Percentiles rank a stretch among this genome's conserved stretches.
Evolutionary conservation across 2,329 filamentous ascomycete species (phyloP).

Genomic region (Fusarium austroafricanum): DNA sequence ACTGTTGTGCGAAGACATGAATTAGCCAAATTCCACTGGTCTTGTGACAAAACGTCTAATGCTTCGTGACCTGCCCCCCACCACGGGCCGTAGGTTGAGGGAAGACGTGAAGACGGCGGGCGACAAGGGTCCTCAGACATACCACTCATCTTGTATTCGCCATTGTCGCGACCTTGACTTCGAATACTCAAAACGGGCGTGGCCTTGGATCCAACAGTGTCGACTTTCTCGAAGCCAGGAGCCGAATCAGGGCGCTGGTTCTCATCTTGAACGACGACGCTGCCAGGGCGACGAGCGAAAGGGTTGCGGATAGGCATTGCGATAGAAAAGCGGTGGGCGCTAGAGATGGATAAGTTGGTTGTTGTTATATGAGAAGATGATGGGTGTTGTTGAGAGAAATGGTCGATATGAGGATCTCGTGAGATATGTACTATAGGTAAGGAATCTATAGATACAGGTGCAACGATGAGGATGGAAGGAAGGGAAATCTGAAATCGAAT

Average conservation of each 20-base stretch:
- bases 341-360: conserved; percentile 13
- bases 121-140: conserved; percentile 50
- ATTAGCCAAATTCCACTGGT: conserved; percentile 43
- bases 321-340: conserved; percentile 21
- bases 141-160: conserved; percentile 86
- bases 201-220: conserved; percentile 71
- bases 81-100: conserved; percentile 5
- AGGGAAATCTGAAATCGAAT: conserved; percentile 14
- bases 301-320: conserved; percentile 80
- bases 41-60: conserved; percentile 40
- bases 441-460: not conserved
- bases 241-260: conserved; percentile 60
- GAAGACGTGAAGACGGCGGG: conserved; percentile 20
- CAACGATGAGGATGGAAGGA: conserved; percentile 8
- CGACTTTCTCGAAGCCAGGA: conserved; percentile 69
- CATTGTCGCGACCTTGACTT: conserved; percentile 71
- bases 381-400: conserved; percentile 6
- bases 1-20: conserved; percentile 64
- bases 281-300: conserved; percentile 70
- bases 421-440: not conserved
- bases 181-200: conserved; percentile 72
- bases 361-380: conserved; percentile 19
- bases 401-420: not conserved
- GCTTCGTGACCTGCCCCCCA: conserved; percentile 20
- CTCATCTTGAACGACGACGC: conserved; percentile 61